Base-by-base conservation (phyloP, 495 filamentous ascomycete species). In the Wilcoxina mikolae region DNA sequence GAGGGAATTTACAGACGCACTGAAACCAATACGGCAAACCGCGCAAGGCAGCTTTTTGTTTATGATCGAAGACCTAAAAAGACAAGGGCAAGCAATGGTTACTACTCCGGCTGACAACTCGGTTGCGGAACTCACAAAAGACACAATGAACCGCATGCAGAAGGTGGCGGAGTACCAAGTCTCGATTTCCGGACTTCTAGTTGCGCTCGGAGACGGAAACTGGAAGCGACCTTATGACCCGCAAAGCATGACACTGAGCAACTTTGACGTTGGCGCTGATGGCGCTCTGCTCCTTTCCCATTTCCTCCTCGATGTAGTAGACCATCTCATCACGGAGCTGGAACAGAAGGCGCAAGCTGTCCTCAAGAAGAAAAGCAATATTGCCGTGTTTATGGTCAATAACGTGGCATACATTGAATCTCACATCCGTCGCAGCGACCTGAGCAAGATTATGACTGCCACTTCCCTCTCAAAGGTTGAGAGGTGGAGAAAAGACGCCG, bases 321-420 rank as follows among this genome's bases (percentile, higher is more conserved):
- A 94, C 39, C 72, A 79, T 4, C 74, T 95, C 38, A 80, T 95
- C 67, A 72, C 73, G 38, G 72, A 79, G 18, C 74, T 96, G n/a
- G 87, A 95, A 53, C 70, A 74, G 47, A 88, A 86, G 55, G 79
- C 81, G 7, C 74, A 81, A n/a, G 62, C 71, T 2, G 70, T 93
- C 33, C 77, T 93, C 45, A 87, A 87, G 62, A 80, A 80, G 51
- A 91, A 85, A 68, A 77, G 78, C 15, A 71, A 83, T 12, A 75
- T 86, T 45, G 91, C 90, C 43, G 88, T 95, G 12, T 94, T 96
- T 67, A 69, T 99, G 52, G 84, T 86, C 43, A 99, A 99, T 67
- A 85, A 84, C 56, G 78, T 94, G 50, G 79, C 78, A 62, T 77
- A 91, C 53, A 78, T 95, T 53, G 87, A 95, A 58, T 80, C 85